Conservation (phyloP, 2,329 filamentous ascomycete genomes). For the Sarocladiaceae sp. region DNA sequence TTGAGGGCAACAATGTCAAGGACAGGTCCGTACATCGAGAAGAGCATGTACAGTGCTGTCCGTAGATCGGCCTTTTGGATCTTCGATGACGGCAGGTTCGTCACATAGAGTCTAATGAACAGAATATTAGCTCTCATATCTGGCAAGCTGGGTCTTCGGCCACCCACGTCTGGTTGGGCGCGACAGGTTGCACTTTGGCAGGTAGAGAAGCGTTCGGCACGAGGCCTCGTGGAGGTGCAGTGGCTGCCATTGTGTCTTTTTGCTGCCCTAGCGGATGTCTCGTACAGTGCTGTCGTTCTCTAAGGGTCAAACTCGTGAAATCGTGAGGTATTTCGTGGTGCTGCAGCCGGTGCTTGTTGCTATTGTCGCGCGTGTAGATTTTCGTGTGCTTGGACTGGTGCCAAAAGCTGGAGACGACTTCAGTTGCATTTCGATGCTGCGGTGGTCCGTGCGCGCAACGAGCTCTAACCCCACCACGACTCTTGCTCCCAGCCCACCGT, state of each 20-base stretch:
- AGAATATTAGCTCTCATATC: background rate
- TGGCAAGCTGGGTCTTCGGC: background rate
- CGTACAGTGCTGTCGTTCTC: background rate
- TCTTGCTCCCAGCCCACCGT: background rate
- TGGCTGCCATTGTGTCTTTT: conserved; percentile 27
- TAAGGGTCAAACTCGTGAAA: background rate
- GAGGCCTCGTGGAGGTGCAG: conserved; percentile 35
- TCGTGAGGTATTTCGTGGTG: background rate
- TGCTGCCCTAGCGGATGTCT: no score
- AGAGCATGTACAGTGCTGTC: conserved; percentile 85
- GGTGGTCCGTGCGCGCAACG: conserved; percentile 1
- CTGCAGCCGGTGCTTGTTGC: background rate
- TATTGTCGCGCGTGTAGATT: background rate
- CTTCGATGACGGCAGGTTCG: conserved; percentile 80
- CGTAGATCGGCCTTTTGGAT: conserved; percentile 85
- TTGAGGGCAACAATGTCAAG: conserved; percentile 89
- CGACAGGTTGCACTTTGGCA: conserved; percentile 49
- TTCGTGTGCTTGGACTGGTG: background rate
- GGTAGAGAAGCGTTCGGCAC: conserved; percentile 38
- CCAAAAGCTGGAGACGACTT: conserved; percentile 5
- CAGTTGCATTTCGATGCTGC: background rate
- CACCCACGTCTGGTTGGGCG: conserved; percentile 73
- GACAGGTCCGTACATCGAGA: conserved; percentile 88
- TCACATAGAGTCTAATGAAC: conserved; percentile 70
- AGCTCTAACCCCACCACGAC: conserved; percentile 8